These are phyloP conservation scores for Hsuehochloa calcarea DNA, from an alignment of 176 grass and related monocot genomes.

Conservation along the genomic window DNA sequence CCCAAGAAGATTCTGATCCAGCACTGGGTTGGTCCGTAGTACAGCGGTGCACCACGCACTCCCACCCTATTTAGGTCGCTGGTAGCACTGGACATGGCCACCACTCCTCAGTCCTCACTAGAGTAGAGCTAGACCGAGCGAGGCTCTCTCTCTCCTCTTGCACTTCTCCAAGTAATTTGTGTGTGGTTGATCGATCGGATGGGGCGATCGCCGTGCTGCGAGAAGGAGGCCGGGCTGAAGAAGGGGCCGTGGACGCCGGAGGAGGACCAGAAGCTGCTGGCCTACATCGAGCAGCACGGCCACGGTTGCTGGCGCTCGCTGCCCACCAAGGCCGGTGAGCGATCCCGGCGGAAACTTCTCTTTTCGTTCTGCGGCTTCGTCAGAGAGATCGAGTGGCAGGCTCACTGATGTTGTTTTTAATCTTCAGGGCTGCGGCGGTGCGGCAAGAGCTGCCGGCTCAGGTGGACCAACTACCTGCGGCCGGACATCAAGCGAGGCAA, in stretches of 20 bases:
- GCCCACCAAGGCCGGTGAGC: constrained; percentile 64
- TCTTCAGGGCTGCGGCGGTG: constrained; percentile 59
- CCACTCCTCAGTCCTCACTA: background rate
- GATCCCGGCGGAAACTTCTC: background rate
- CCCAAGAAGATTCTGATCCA: constrained; percentile 34
- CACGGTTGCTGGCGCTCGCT: constrained; percentile 76
- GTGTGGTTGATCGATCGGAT: background rate
- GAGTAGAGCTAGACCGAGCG: background rate
- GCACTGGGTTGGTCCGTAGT: background rate
- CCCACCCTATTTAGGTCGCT: constrained; percentile 41
- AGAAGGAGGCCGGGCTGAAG: constrained; percentile 73
- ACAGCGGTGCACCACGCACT: background rate
- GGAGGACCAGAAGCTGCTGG: constrained; percentile 65
- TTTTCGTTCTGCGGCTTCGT: background rate
- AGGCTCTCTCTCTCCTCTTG: background rate
- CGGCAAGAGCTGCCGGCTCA: constrained; percentile 78
- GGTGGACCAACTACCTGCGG: constrained; percentile 79
- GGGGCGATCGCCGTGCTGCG: constrained; percentile 95
- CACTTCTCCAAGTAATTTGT: too few relatives aligned
- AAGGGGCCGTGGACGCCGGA: constrained; percentile 56
- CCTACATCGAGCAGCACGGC: constrained; percentile 59
- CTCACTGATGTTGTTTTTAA: background rate
- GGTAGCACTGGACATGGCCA: background rate
- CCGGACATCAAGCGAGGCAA: constrained; percentile 79
- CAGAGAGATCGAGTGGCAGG: background rate